These are phyloP conservation scores for Sporisorium graminicola DNA, from an alignment of 1,284 basidiomycete genomes.

Conservation along the genomic window DNA sequence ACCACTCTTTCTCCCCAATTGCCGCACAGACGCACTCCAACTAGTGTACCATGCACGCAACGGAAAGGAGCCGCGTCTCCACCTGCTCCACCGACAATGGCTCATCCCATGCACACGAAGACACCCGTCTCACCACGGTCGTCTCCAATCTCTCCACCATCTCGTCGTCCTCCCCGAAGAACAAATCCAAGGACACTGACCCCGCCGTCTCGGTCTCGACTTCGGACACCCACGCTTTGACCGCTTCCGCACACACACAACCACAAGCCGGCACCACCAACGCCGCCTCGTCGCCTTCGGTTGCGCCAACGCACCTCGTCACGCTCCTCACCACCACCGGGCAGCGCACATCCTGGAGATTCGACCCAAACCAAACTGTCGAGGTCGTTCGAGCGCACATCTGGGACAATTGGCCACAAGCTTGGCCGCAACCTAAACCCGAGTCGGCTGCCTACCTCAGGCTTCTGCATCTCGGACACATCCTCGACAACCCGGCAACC, in stretches of 20 bases:
- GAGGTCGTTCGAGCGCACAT: constrained; percentile 24
- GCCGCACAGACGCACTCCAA: too few species aligned
- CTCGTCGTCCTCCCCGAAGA: constrained; percentile 19
- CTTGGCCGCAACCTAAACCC: constrained; percentile 43
- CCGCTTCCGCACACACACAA: not conserved
- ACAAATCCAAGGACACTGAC: constrained; percentile 9
- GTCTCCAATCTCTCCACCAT: constrained; percentile 22
- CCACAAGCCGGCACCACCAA: not conserved
- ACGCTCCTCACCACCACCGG: constrained; percentile 40
- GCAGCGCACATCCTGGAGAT: constrained; percentile 38
- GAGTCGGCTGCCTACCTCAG: constrained; percentile 33
- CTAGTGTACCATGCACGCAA: constrained; percentile 30
- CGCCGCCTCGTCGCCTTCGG: constrained; percentile 2
- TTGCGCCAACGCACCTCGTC: constrained; percentile 28
- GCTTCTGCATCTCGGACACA: constrained; percentile 46
- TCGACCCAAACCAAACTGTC: constrained; percentile 25
- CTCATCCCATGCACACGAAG: constrained; percentile 21
- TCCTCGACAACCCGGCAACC: constrained; percentile 29
- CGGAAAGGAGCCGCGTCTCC: constrained; percentile 26
- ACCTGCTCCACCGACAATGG: constrained; percentile 43
- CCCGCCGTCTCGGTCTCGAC: constrained; percentile 12
- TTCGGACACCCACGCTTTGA: constrained; percentile 6
- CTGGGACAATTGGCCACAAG: constrained; percentile 36
- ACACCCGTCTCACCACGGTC: constrained; percentile 22
- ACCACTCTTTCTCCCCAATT: too few species aligned